Evolutionary conservation across 148 eudicot genomes (phyloP).

Genomic region (Vaccinium macrocarpon): DNA sequence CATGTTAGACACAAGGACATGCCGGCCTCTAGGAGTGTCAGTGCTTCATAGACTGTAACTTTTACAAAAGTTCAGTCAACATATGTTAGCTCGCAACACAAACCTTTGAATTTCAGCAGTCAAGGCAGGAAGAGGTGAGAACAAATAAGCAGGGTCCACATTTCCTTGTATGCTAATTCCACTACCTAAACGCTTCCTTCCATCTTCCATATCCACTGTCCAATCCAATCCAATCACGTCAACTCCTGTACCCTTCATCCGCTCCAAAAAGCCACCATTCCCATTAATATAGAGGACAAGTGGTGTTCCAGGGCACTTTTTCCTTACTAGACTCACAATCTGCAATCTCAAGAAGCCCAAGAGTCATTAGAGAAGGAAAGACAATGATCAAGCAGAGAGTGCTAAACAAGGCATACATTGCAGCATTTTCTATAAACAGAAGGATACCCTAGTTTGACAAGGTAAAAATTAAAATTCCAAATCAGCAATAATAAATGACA

Average conservation of each 20-base stretch:
- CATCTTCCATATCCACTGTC: slow-evolving; percentile 99
- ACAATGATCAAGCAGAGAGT: not conserved
- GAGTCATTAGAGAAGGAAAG: not conserved
- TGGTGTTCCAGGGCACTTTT: slow-evolving; percentile 78
- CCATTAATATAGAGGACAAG: slow-evolving; percentile 94
- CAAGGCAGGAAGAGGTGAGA: slow-evolving; percentile 82
- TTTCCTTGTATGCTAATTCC: slow-evolving; percentile 84
- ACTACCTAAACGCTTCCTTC: slow-evolving; percentile 75
- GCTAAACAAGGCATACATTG: not conserved
- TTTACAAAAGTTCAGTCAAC: not conserved
- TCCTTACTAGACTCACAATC: slow-evolving; percentile 70
- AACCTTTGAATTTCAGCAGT: slow-evolving; percentile 87
- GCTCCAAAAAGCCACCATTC: slow-evolving; percentile 89
- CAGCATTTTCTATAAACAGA: not conserved
- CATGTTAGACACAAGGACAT: no score
- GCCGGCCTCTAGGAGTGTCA: no score
- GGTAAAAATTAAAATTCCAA: not conserved
- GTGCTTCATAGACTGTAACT: not conserved
- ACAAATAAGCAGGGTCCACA: slow-evolving; percentile 85
- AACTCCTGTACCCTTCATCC: slow-evolving; percentile 87
- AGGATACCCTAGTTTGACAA: not conserved
- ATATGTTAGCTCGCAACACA: slow-evolving; percentile 18
- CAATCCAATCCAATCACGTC: slow-evolving; percentile 96
- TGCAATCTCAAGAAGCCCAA: slow-evolving; percentile 26
- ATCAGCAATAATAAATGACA: not conserved